Evolutionary conservation across 257 asterid species (phyloP).

Genomic region (Thymus quinquecostatus): DNA sequence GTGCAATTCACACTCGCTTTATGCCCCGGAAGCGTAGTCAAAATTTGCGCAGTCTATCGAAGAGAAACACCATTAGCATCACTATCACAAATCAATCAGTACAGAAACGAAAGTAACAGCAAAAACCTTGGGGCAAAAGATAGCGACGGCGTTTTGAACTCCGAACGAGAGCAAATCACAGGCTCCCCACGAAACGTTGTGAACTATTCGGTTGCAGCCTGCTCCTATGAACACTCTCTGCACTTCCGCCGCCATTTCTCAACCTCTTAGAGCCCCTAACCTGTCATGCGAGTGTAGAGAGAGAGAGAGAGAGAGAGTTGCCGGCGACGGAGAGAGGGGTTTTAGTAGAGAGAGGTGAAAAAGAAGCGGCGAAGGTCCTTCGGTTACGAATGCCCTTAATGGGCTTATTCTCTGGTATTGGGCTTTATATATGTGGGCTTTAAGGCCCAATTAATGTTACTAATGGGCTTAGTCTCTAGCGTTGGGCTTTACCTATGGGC

Average conservation of each 20-base stretch:
- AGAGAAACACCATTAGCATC: slow-evolving; percentile 1
- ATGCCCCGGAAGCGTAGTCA: slow-evolving; percentile 94
- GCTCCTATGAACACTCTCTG: slow-evolving; percentile 73
- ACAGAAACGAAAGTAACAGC: not conserved
- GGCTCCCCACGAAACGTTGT: slow-evolving; percentile 97
- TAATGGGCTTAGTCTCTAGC: no score
- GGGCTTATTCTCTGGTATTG: not conserved
- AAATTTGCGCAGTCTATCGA: slow-evolving; percentile 76
- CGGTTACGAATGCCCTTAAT: not conserved
- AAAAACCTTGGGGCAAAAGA: slow-evolving; percentile 84
- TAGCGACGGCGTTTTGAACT: slow-evolving; percentile 89
- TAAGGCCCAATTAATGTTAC: no score
- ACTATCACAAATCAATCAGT: not conserved
- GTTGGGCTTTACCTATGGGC: no score
- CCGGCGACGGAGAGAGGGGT: slow-evolving; percentile 28
- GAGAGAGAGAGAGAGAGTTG: not conserved
- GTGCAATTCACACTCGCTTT: slow-evolving; percentile 87
- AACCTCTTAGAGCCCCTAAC: slow-evolving; percentile 41
- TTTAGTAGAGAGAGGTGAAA: not conserved
- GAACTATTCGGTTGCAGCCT: slow-evolving; percentile 88
- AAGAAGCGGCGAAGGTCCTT: slow-evolving; percentile 22
- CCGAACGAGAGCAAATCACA: slow-evolving; percentile 84
- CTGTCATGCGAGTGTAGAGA: not conserved
- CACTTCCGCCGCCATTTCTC: slow-evolving; percentile 47
- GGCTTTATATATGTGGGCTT: no score